Conservation (phyloP, 768 basidiomycete genomes). For the Pleurotus tuber-regium region DNA sequence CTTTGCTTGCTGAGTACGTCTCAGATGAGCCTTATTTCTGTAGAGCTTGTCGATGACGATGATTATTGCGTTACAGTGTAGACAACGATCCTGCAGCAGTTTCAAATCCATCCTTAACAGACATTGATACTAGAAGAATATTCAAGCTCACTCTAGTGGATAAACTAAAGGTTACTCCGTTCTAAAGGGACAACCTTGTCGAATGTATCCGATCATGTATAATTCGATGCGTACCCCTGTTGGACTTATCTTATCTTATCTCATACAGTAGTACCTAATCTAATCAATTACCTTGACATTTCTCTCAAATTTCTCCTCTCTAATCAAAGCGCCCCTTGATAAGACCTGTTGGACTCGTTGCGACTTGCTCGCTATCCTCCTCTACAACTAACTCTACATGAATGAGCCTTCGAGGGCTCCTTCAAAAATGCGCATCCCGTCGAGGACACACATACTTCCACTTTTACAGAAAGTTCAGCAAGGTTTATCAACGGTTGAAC, state of each 20-base stretch:
- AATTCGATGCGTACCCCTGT: too few species aligned
- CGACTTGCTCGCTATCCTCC: not conserved
- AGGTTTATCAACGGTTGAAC: conserved; percentile 47
- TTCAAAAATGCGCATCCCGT: conserved; percentile 1
- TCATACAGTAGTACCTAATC: not conserved
- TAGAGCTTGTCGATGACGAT: not conserved
- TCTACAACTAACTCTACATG: not conserved
- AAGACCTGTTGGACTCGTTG: too few species aligned
- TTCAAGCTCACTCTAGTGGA: conserved; percentile 8
- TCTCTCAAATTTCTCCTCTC: too few species aligned
- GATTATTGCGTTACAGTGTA: not conserved
- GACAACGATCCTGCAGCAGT: conserved; percentile 4
- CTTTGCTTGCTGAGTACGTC: conserved; percentile 11
- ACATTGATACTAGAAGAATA: conserved; percentile 11
- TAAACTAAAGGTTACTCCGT: conserved; percentile 1
- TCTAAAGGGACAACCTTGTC: too few species aligned
- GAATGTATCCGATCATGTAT: not conserved
- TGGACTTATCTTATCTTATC: not conserved
- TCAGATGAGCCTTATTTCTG: not conserved
- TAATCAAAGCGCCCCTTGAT: too few species aligned
- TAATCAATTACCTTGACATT: conserved; percentile 1
- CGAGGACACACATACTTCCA: not conserved
- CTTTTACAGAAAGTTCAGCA: conserved; percentile 41
- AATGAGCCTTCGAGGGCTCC: not conserved
- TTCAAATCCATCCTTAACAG: not conserved